Evolutionary conservation across 2,329 filamentous ascomycete genomes (phyloP).

Genomic region (Alternaria conjuncta): DNA sequence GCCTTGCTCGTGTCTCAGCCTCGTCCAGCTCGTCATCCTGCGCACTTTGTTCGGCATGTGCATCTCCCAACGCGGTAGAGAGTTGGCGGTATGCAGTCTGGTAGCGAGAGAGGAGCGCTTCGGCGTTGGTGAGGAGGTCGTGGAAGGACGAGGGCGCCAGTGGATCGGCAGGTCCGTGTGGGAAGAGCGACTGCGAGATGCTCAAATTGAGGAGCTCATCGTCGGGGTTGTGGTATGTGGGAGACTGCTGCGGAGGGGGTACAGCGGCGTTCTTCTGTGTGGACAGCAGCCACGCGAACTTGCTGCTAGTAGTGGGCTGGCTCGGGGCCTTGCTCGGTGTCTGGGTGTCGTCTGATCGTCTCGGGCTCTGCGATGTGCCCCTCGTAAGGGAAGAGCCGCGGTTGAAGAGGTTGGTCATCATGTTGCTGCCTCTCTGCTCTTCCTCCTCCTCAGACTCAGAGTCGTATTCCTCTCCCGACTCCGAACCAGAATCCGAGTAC

Average conservation of each 20-base stretch:
- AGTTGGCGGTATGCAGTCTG: conserved; percentile 62
- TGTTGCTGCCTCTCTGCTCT: conserved; percentile 34
- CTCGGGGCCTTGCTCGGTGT: conserved; percentile 28
- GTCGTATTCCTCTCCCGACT: conserved; percentile 35
- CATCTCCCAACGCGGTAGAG: conserved; percentile 54
- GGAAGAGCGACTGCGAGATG: conserved; percentile 61
- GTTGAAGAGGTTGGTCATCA: conserved; percentile 45
- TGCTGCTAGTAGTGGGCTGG: conserved; percentile 36
- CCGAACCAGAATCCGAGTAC: conserved; percentile 38
- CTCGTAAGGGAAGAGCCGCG: conserved; percentile 37
- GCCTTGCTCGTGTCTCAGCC: conserved; percentile 61
- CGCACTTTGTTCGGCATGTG: conserved; percentile 61
- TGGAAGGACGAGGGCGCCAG: conserved; percentile 62
- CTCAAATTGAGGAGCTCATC: conserved; percentile 63
- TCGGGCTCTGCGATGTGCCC: conserved; percentile 28
- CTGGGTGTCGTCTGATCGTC: conserved; percentile 20
- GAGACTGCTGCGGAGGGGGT: conserved; percentile 31
- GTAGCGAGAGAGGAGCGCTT: conserved; percentile 60
- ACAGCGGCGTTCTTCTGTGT: conserved; percentile 43
- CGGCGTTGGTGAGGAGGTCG: conserved; percentile 63
- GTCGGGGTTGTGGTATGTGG: conserved; percentile 46
- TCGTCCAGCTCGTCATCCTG: conserved; percentile 68
- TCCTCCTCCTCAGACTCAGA: conserved; percentile 31
- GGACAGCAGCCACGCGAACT: conserved; percentile 46
- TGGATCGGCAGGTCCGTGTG: conserved; percentile 56